A percentile compares a stretch with the other conserved stretches of the same genome.
phyloP scores from a whole-genome alignment of 768 basidiomycete genomes.

The Ephemerocybe angulata region DNA sequence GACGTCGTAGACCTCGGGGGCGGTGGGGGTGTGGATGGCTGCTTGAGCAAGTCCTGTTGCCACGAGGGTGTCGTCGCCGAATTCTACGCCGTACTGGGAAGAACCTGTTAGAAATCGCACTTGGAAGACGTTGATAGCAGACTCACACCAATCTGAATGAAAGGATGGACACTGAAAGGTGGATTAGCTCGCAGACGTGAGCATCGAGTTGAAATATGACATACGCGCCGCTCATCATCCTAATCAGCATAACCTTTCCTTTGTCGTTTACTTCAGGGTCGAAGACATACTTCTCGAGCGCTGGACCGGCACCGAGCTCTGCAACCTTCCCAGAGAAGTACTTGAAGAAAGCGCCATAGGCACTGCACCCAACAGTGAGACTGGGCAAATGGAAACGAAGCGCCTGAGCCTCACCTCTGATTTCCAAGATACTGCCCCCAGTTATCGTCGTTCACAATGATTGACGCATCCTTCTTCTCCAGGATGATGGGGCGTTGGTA shows the following conservation, averaged over 20 bases:
- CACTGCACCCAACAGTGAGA: constrained; percentile 19
- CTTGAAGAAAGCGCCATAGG: constrained; percentile 33
- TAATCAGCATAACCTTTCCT: constrained; percentile 33
- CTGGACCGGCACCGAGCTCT: constrained; percentile 31
- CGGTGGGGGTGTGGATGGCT: constrained; percentile 34
- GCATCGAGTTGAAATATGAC: constrained; percentile 13
- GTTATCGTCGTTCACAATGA: constrained; percentile 39
- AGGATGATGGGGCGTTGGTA: constrained; percentile 37
- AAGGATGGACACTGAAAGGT: constrained; percentile 43
- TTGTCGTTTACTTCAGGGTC: constrained; percentile 28
- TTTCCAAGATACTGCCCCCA: constrained; percentile 50
- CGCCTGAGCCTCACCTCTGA: constrained; percentile 32
- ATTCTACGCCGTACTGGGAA: constrained; percentile 50
- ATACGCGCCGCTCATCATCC: constrained; percentile 33
- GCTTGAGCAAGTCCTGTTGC: constrained; percentile 53
- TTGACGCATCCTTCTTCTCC: constrained; percentile 31
- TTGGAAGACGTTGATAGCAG: neutral
- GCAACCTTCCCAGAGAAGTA: constrained; percentile 41
- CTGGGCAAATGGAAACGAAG: too few species aligned
- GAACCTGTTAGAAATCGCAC: neutral
- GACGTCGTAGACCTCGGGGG: constrained; percentile 31
- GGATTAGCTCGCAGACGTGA: neutral
- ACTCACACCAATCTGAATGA: constrained; percentile 57
- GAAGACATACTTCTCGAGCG: constrained; percentile 50
- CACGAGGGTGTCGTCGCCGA: constrained; percentile 45